Evolutionary conservation across 1,139 yeast genomes (phyloP).

Genomic region (Zygotorulaspora mrakii): DNA sequence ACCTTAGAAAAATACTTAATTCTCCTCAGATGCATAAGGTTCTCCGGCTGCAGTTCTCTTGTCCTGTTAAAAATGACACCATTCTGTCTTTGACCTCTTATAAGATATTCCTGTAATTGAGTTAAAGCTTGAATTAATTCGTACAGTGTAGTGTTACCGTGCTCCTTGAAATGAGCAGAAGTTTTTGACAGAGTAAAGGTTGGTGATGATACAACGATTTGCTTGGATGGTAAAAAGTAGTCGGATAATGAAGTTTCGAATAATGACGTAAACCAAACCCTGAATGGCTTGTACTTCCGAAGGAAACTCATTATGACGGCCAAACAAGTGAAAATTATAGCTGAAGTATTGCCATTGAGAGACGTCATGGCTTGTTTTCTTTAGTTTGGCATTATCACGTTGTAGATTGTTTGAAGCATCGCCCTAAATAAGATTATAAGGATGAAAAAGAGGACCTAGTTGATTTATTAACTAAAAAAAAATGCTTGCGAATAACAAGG

Average conservation of each 20-base stretch:
- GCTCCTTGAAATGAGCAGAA: constrained; percentile 6
- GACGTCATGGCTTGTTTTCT: constrained; percentile 7
- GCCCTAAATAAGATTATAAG: too few relatives aligned
- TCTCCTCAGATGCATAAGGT: constrained; percentile 36
- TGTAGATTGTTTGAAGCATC: neutral
- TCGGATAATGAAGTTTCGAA: constrained; percentile 19
- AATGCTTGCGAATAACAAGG: too few relatives aligned
- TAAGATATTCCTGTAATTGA: constrained; percentile 24
- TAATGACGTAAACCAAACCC: constrained; percentile 21
- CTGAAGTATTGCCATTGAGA: constrained; percentile 6
- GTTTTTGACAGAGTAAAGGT: constrained; percentile 12
- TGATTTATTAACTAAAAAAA: too few relatives aligned
- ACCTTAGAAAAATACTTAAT: constrained; percentile 57
- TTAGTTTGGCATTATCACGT: neutral
- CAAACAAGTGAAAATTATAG: constrained; percentile 15
- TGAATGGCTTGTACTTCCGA: constrained; percentile 23
- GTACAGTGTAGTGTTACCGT: constrained; percentile 14
- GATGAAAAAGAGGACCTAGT: too few relatives aligned
- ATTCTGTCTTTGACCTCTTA: constrained; percentile 24
- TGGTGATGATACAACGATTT: constrained; percentile 9
- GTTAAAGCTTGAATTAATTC: constrained; percentile 19
- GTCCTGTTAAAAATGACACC: constrained; percentile 23
- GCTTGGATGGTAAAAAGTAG: constrained; percentile 13
- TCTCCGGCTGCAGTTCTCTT: constrained; percentile 14
- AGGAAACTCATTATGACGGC: constrained; percentile 24